Percentiles rank a stretch among this genome's conserved stretches.
Evolutionary conservation across 306 rosid species (phyloP).

Genomic region (Lathyrus oleraceus): DNA sequence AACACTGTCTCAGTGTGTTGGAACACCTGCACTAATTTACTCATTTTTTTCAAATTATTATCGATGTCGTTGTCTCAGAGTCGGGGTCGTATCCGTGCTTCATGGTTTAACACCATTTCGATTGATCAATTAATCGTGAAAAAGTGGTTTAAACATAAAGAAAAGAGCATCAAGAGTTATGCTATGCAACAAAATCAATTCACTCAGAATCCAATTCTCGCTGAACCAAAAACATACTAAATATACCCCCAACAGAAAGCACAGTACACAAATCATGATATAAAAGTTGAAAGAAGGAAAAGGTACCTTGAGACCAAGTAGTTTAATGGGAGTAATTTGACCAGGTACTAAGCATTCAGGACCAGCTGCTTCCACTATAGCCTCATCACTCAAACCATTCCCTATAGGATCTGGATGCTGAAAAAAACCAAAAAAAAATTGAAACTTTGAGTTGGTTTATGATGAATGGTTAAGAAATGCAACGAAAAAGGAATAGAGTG

Average conservation of each 20-base stretch:
- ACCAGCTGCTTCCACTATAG: slow-evolving; percentile 87
- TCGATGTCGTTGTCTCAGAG: too few species aligned
- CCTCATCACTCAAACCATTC: slow-evolving; percentile 71
- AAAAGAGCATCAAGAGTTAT: neutral
- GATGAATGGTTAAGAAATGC: neutral
- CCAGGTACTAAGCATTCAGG: slow-evolving; percentile 95
- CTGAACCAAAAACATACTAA: too few species aligned
- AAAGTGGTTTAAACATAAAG: neutral
- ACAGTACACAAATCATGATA: neutral
- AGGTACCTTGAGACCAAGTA: slow-evolving; percentile 85
- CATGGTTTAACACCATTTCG: neutral
- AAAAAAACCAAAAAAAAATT: neutral
- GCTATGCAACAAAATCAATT: too few species aligned
- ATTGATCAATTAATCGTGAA: neutral
- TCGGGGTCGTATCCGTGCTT: too few species aligned
- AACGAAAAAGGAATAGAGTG: neutral
- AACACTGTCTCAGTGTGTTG: too few species aligned
- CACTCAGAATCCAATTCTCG: too few species aligned
- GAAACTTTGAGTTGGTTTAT: neutral
- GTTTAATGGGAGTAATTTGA: slow-evolving; percentile 57
- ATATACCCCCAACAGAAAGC: too few species aligned
- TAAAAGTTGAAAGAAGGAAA: neutral
- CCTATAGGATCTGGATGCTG: slow-evolving; percentile 84
- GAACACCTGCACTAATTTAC: too few species aligned
- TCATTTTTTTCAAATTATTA: too few species aligned